phyloP scores from a whole-genome alignment of 2,329 filamentous ascomycete genomes.

The Aureobasidium sp. region DNA sequence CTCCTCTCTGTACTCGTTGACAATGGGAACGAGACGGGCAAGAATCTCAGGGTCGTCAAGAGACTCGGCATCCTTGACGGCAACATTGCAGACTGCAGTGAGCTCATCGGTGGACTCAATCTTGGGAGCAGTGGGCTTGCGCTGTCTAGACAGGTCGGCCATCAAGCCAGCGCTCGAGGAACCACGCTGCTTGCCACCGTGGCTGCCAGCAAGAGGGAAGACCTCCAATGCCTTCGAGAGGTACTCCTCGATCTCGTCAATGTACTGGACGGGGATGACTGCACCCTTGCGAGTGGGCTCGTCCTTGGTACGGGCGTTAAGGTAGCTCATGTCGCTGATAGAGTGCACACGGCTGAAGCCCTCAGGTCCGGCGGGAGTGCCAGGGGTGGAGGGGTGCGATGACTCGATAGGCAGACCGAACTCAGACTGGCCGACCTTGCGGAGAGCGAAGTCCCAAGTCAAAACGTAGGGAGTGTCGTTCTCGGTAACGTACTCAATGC shows the following conservation, averaged over 20 bases:
- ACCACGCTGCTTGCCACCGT: conserved; percentile 41
- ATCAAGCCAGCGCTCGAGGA: conserved; percentile 39
- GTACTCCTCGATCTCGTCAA: conserved; percentile 88
- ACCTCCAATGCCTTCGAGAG: conserved; percentile 77
- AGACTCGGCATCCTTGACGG: conserved; percentile 80
- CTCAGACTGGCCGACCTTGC: conserved; percentile 87
- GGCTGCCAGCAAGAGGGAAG: conserved; percentile 50
- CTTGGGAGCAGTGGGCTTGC: conserved; percentile 34
- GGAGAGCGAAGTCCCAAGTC: conserved; percentile 91
- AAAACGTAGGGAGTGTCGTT: conserved; percentile 69
- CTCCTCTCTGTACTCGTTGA: conserved; percentile 77
- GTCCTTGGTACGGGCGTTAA: conserved; percentile 59
- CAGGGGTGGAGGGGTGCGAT: conserved; percentile 68
- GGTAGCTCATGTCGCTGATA: conserved; percentile 92
- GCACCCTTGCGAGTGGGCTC: conserved; percentile 88
- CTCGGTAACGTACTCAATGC: conserved; percentile 78
- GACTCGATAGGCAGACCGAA: conserved; percentile 76
- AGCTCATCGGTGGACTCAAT: conserved; percentile 65
- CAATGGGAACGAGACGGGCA: conserved; percentile 63
- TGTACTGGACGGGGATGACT: conserved; percentile 84
- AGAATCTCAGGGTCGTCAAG: conserved; percentile 75
- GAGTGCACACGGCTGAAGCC: conserved; percentile 80
- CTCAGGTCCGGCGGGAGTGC: conserved; percentile 51
- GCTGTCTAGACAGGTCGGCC: conserved; percentile 37
- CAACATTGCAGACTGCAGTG: conserved; percentile 86